These are phyloP conservation scores for Boletus coccyginus DNA, from an alignment of 768 basidiomycete species.

Conservation along the genomic window DNA sequence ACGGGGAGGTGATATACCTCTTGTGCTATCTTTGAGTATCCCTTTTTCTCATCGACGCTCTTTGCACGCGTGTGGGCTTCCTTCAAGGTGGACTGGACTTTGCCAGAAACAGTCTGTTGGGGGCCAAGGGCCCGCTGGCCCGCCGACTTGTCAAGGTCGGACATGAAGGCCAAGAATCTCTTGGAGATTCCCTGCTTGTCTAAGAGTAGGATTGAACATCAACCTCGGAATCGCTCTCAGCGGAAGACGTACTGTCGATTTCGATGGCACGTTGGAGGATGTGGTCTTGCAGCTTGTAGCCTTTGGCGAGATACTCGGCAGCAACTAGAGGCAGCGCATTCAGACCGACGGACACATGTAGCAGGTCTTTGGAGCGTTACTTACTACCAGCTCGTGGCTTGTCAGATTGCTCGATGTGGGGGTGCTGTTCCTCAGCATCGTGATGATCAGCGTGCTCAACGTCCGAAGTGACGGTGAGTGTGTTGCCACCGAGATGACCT, in stretches of 20 bases:
- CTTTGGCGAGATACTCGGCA: slow-evolving; percentile 91
- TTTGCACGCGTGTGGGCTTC: slow-evolving; percentile 68
- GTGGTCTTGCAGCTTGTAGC: slow-evolving; percentile 77
- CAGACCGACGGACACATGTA: background rate
- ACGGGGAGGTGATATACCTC: slow-evolving; percentile 46
- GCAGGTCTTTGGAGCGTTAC: slow-evolving; percentile 18
- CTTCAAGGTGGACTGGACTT: slow-evolving; percentile 61
- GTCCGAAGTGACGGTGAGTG: slow-evolving; percentile 71
- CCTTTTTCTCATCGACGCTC: slow-evolving; percentile 80
- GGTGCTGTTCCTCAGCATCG: slow-evolving; percentile 36
- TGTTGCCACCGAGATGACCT: slow-evolving; percentile 70
- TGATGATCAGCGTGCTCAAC: slow-evolving; percentile 55
- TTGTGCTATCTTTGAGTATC: slow-evolving; percentile 62
- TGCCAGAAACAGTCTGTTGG: slow-evolving; percentile 76
- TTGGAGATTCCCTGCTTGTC: slow-evolving; percentile 86
- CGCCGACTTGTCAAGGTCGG: slow-evolving; percentile 63
- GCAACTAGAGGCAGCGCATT: slow-evolving; percentile 50
- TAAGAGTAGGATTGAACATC: slow-evolving; percentile 21
- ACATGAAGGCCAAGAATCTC: slow-evolving; percentile 79
- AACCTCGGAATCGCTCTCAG: background rate
- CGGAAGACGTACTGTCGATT: slow-evolving; percentile 52
- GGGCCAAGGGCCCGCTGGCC: slow-evolving; percentile 74
- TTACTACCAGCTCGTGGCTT: slow-evolving; percentile 87
- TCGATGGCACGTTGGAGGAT: slow-evolving; percentile 80
- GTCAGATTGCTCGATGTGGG: slow-evolving; percentile 72